A percentile compares a stretch with the other conserved stretches of the same genome.
phyloP scores from a whole-genome alignment of 192 early-diverging fungal genomes.

The Coemansia guatemalensis region DNA sequence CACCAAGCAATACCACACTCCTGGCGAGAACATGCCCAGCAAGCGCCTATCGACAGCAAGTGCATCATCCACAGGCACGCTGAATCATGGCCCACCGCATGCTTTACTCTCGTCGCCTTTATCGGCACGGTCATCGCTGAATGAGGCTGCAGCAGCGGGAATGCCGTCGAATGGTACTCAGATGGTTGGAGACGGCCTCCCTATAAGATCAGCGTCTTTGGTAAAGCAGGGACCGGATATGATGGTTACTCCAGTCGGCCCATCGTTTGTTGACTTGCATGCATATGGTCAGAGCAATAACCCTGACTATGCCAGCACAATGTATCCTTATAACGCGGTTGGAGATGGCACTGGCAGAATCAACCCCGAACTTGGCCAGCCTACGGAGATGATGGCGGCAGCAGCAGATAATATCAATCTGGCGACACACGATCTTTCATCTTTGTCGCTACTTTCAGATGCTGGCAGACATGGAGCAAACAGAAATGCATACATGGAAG shows the following conservation, averaged over 20 bases:
- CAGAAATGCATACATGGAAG: background rate
- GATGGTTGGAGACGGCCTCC: conserved; percentile 2
- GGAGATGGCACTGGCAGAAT: background rate
- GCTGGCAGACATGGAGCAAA: background rate
- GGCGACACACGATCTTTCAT: conserved; percentile 29
- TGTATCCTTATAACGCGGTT: background rate
- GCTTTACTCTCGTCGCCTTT: conserved; percentile 1
- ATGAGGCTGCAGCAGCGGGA: background rate
- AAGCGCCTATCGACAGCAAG: conserved; percentile 9
- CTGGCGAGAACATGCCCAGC: conserved; percentile 6
- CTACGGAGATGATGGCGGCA: no score
- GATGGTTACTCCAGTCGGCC: background rate
- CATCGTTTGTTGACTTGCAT: background rate
- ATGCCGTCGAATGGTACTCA: background rate
- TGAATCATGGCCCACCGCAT: background rate
- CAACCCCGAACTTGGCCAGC: background rate
- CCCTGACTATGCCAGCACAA: background rate
- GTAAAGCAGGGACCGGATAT: background rate
- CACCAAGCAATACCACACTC: conserved; percentile 54
- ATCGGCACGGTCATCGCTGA: background rate
- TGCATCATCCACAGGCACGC: conserved; percentile 7
- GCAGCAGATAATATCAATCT: conserved; percentile 16
- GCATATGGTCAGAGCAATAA: background rate
- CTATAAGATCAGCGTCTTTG: conserved; percentile 7
- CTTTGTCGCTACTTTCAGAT: conserved; percentile 33